A percentile compares a stretch with the other conserved stretches of the same genome.
These are phyloP conservation scores for Wickerhamomyces sp. DNA, from an alignment of 1,139 yeast genomes.

Conservation along the genomic window DNA sequence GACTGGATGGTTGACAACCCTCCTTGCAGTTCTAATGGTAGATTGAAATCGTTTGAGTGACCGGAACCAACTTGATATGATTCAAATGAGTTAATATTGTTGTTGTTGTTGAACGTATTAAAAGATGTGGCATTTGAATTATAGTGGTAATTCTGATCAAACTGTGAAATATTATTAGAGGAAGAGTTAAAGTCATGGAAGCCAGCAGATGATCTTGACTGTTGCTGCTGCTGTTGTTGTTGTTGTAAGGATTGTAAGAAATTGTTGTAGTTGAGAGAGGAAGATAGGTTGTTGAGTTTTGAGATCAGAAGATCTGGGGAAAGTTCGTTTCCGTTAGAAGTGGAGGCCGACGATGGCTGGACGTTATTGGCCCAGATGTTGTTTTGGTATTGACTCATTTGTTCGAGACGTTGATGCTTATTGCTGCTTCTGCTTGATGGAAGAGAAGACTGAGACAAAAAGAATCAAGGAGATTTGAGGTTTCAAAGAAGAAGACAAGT, in stretches of 20 bases:
- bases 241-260: slow-evolving; percentile 1
- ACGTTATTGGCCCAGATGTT: neutral
- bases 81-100: neutral
- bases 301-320: slow-evolving; percentile 18
- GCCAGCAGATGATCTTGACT: no score
- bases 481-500: no score
- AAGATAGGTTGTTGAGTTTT: slow-evolving; percentile 11
- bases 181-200: no score
- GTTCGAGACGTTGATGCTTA: neutral
- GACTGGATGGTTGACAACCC: slow-evolving; percentile 58
- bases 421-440: neutral
- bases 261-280: slow-evolving; percentile 8
- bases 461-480: neutral
- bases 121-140: slow-evolving; percentile 1
- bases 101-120: slow-evolving; percentile 1
- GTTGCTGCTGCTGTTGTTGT: no score
- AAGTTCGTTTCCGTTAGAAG: slow-evolving; percentile 1
- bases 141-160: neutral
- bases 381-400: neutral
- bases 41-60: slow-evolving; percentile 30
- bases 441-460: neutral
- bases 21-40: slow-evolving; percentile 59
- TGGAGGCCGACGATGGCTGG: slow-evolving; percentile 1
- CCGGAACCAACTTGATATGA: neutral
- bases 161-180: neutral